Evolutionary conservation across 768 basidiomycete genomes (phyloP).

Genomic region (Rhizopogon sp.): DNA sequence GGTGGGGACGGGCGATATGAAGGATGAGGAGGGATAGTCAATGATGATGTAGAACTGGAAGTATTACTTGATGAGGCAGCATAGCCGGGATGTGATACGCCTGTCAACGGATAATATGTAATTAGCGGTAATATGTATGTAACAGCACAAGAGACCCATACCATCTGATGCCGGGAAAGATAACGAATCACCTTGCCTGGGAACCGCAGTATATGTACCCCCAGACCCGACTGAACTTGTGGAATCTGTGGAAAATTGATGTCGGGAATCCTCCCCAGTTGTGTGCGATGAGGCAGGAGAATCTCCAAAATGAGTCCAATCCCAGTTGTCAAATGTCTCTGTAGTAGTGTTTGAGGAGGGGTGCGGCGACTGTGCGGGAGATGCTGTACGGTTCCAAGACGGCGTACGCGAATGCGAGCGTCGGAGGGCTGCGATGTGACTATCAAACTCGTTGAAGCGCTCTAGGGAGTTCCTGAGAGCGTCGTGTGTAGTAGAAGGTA

Average conservation of each 20-base stretch:
- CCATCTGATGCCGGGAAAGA: background rate
- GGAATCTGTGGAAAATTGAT: conserved; percentile 2
- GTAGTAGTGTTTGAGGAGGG: conserved; percentile 11
- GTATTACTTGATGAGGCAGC: background rate
- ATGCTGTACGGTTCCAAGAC: conserved; percentile 16
- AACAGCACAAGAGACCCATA: background rate
- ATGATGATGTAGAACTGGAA: background rate
- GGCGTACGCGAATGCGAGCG: conserved; percentile 29
- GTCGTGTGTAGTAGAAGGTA: conserved; percentile 26
- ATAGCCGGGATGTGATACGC: conserved; percentile 1
- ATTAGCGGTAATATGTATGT: background rate
- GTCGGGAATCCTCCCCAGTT: background rate
- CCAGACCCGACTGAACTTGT: background rate
- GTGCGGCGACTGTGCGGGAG: conserved; percentile 22
- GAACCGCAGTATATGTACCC: background rate
- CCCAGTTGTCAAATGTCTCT: conserved; percentile 2
- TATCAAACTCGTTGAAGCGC: conserved; percentile 51
- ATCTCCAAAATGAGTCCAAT: background rate
- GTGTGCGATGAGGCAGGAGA: background rate
- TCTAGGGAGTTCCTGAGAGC: conserved; percentile 41
- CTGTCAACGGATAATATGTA: background rate
- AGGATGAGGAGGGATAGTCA: conserved; percentile 7
- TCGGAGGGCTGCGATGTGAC: conserved; percentile 45
- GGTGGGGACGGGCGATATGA: conserved; percentile 17
- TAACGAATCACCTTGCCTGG: background rate